phyloP scores from a whole-genome alignment of 495 filamentous ascomycete genomes.

The Annulohypoxylon nitens region DNA sequence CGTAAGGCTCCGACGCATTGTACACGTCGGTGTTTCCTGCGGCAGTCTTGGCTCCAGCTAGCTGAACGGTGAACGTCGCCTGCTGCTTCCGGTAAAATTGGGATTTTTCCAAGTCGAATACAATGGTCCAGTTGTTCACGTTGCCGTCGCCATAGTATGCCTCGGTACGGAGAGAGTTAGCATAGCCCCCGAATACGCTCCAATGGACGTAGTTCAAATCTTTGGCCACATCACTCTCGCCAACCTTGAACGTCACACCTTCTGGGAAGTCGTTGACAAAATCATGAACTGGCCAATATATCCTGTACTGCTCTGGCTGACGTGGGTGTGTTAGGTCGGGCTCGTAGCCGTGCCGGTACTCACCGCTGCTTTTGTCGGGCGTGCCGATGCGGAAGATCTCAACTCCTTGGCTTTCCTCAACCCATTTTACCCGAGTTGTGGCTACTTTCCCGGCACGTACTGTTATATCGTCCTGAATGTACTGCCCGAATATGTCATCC shows the following conservation, averaged over 20 bases:
- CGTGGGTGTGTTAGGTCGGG: slow-evolving; percentile 58
- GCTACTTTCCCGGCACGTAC: slow-evolving; percentile 54
- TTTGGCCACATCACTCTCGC: slow-evolving; percentile 56
- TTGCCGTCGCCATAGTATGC: slow-evolving; percentile 55
- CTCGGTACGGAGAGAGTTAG: slow-evolving; percentile 50
- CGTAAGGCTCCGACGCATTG: slow-evolving; percentile 60
- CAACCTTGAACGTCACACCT: slow-evolving; percentile 66
- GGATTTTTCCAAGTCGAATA: slow-evolving; percentile 58
- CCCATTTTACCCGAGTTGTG: slow-evolving; percentile 56
- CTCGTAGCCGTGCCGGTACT: slow-evolving; percentile 65
- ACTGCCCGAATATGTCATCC: slow-evolving; percentile 69
- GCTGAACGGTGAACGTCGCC: slow-evolving; percentile 68
- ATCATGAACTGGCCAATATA: slow-evolving; percentile 69
- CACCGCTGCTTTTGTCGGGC: slow-evolving; percentile 67
- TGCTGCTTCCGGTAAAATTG: slow-evolving; percentile 50
- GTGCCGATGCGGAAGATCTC: slow-evolving; percentile 68
- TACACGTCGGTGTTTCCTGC: slow-evolving; percentile 68
- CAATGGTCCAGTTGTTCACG: slow-evolving; percentile 67
- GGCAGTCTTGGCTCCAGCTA: slow-evolving; percentile 69
- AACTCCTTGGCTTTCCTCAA: slow-evolving; percentile 63
- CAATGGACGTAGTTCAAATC: slow-evolving; percentile 70
- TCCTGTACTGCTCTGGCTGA: slow-evolving; percentile 63
- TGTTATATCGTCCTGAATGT: slow-evolving; percentile 58
- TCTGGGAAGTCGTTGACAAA: slow-evolving; percentile 65
- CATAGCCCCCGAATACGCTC: slow-evolving; percentile 64